Evolutionary conservation across 176 grass and related monocot species (phyloP).

Genomic region (Carex pumila): DNA sequence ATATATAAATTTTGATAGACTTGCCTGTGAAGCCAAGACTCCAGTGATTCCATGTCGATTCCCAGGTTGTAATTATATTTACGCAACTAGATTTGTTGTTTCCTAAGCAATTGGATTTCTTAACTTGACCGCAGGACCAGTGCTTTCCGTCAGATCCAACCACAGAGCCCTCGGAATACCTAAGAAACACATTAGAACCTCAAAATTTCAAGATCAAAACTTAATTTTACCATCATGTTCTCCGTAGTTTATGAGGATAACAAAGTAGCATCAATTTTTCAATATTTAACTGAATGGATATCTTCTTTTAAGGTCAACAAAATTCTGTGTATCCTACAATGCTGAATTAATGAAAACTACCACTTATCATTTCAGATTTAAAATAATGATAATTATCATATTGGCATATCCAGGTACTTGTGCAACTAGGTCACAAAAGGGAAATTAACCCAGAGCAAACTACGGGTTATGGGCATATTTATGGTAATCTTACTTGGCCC

Average conservation of each 20-base stretch:
- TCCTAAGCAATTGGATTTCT: constrained; percentile 58
- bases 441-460: too few species aligned
- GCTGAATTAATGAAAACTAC: not conserved
- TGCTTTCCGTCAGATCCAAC: constrained; percentile 52
- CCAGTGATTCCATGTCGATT: constrained; percentile 40
- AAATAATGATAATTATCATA: not conserved
- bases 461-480: too few species aligned
- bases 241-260: not conserved
- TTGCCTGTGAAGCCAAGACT: constrained; percentile 25
- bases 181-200: constrained; percentile 6
- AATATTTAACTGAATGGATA: not conserved
- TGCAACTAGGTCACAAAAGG: too few species aligned
- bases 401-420: too few species aligned
- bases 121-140: constrained; percentile 57
- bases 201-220: not conserved
- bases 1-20: not conserved
- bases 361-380: not conserved
- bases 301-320: not conserved
- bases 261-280: not conserved
- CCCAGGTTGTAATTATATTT: constrained; percentile 26
- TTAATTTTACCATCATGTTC: not conserved
- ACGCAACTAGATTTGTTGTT: constrained; percentile 17
- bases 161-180: constrained; percentile 50
- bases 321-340: not conserved
- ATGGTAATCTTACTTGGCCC: not conserved